Percentiles rank a stretch among this genome's conserved stretches.
phyloP scores from a whole-genome alignment of 2,329 filamentous ascomycete species.

The Xylariales sp. region DNA sequence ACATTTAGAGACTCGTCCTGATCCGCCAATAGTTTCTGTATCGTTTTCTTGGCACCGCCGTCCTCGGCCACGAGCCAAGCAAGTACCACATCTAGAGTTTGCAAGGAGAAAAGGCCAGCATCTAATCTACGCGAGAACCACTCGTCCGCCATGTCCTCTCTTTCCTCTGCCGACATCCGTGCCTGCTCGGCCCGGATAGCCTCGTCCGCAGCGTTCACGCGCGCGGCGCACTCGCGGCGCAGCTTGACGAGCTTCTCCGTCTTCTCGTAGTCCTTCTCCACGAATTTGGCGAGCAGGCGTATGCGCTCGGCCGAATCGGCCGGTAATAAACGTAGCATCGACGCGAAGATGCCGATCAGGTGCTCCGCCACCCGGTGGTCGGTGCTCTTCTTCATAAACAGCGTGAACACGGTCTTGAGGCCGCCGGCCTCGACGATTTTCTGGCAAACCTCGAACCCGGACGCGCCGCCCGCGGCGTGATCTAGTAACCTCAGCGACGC shows the following conservation, averaged over 20 bases:
- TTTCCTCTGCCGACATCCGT: conserved; percentile 66
- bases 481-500: conserved; percentile 85
- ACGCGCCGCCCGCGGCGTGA: conserved; percentile 73
- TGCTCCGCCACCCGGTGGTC: conserved; percentile 78
- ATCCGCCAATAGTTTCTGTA: conserved; percentile 73
- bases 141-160: conserved; percentile 72
- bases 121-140: conserved; percentile 82
- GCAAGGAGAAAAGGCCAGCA: conserved; percentile 84
- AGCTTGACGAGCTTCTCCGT: conserved; percentile 77
- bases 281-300: conserved; percentile 89
- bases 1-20: conserved; percentile 72
- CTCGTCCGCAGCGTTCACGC: conserved; percentile 71
- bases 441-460: conserved; percentile 74
- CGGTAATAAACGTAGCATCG: conserved; percentile 82
- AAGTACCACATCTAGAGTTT: conserved; percentile 84
- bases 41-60: conserved; percentile 73
- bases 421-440: conserved; percentile 85
- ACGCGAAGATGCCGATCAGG: conserved; percentile 84
- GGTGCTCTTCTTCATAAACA: conserved; percentile 85
- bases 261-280: conserved; percentile 94
- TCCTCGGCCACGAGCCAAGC: conserved; percentile 96
- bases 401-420: conserved; percentile 84
- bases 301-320: conserved; percentile 83
- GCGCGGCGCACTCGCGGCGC: conserved; percentile 75
- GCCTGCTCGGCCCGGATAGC: conserved; percentile 69